These are phyloP conservation scores for Tulasnella calospora DNA, from an alignment of 768 basidiomycete species.

Conservation along the genomic window DNA sequence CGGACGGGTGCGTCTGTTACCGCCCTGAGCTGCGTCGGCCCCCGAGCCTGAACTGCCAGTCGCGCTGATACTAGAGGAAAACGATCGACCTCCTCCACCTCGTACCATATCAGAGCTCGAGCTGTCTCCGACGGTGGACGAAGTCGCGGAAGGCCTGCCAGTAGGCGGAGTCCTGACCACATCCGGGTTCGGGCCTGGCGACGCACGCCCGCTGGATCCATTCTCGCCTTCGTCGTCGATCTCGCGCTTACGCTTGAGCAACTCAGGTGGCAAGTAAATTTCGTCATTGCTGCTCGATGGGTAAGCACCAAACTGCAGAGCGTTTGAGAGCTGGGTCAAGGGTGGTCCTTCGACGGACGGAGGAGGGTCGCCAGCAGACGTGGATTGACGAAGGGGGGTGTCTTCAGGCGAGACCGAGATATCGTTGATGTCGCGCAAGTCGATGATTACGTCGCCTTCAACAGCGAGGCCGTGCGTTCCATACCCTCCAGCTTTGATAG, in stretches of 20 bases:
- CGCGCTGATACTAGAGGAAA: not conserved
- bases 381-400: constrained; percentile 32
- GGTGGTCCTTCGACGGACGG: constrained; percentile 5
- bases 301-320: constrained; percentile 26
- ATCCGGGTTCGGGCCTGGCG: not conserved
- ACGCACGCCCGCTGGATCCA: not conserved
- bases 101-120: not conserved
- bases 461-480: constrained; percentile 89
- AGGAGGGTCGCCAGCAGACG: constrained; percentile 42
- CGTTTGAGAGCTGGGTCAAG: constrained; percentile 43
- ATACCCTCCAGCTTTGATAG: constrained; percentile 85
- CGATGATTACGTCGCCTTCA: constrained; percentile 79
- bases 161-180: not conserved
- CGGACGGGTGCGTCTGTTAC: not conserved
- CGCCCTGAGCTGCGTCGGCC: not conserved
- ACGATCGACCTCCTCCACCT: not conserved
- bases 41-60: not conserved
- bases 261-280: not conserved
- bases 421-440: constrained; percentile 63
- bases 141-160: not conserved
- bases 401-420: constrained; percentile 53
- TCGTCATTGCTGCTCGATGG: constrained; percentile 1
- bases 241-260: constrained; percentile 19
- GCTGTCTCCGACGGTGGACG: not conserved
- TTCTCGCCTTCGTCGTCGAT: not conserved